Percentiles rank a stretch among this genome's conserved stretches.
These are phyloP conservation scores for Epichloe hybrida DNA, from an alignment of 2,329 filamentous ascomycete genomes.

Conservation along the genomic window DNA sequence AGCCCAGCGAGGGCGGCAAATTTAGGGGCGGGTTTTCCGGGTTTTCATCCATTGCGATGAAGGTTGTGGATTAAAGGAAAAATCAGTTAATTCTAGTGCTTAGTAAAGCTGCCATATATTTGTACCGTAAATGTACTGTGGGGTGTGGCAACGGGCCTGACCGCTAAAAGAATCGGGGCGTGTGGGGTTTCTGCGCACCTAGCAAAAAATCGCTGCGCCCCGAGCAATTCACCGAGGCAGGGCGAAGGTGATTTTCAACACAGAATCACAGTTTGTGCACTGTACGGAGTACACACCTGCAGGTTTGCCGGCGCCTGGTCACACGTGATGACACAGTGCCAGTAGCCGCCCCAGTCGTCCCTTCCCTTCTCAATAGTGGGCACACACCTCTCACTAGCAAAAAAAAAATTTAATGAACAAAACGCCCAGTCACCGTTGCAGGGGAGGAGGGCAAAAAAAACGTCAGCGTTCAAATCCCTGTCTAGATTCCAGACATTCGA, in stretches of 20 bases:
- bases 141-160: no score
- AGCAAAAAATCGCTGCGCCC: no score
- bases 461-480: constrained; percentile 15
- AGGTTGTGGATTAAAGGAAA: no score
- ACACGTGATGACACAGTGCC: not conserved
- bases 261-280: not conserved
- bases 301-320: not conserved
- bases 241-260: not conserved
- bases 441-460: constrained; percentile 12
- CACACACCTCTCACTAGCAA: not conserved
- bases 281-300: not conserved
- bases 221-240: not conserved
- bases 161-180: no score
- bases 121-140: no score
- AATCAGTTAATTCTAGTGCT: no score
- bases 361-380: not conserved
- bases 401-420: not conserved
- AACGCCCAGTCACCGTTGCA: not conserved
- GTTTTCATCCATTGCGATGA: no score
- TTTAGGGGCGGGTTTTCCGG: no score
- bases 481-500: not conserved
- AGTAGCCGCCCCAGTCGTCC: not conserved
- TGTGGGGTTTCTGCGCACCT: no score
- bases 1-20: no score
- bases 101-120: no score